Percentiles rank a stretch among this genome's conserved stretches.
Evolutionary conservation across 345 rosid species (phyloP).

Genomic region (Eucalyptus regnans): DNA sequence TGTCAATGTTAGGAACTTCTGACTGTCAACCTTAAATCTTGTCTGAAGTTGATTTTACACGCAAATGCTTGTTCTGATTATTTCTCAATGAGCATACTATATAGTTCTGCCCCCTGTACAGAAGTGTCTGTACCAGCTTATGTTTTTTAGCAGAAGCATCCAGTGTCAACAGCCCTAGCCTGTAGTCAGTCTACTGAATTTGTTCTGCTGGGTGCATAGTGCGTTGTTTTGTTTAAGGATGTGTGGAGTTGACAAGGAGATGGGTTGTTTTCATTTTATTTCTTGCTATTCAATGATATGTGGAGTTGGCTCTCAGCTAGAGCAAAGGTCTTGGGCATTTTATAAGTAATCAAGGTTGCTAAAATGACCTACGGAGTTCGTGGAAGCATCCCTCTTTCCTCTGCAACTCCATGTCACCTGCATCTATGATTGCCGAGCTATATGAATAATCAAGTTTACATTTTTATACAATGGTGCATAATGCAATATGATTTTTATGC

Average conservation of each 20-base stretch:
- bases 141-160: background rate
- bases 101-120: background rate
- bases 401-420: too few species aligned
- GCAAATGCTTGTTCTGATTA: background rate
- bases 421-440: too few species aligned
- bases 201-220: background rate
- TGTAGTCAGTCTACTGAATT: too few species aligned
- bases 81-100: background rate
- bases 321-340: background rate
- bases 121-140: too few species aligned
- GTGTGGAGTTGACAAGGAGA: too few species aligned
- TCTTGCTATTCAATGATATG: background rate
- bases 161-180: too few species aligned
- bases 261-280: too few species aligned
- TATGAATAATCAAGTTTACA: too few species aligned
- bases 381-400: too few species aligned
- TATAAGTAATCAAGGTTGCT: background rate
- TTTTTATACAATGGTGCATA: too few species aligned
- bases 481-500: too few species aligned
- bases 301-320: background rate
- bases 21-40: background rate
- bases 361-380: background rate
- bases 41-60: background rate
- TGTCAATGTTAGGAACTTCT: background rate
- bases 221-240: background rate